Base-by-base conservation (phyloP, 1,284 basidiomycete genomes). In the Laetiporus sulphureus region DNA sequence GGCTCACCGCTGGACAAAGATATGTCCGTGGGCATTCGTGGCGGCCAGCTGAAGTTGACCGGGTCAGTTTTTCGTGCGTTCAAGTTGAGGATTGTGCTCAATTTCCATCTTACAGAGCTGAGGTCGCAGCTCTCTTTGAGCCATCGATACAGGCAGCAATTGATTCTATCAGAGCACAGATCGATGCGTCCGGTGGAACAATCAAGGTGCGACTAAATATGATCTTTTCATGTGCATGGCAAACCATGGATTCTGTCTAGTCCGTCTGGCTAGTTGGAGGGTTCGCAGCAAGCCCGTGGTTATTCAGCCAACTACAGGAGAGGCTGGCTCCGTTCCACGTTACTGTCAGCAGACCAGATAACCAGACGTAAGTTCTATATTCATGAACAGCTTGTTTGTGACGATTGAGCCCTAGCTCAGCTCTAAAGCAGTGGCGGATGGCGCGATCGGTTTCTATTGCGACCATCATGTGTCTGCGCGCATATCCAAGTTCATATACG, bases 1-100 rank as follows among this genome's bases (percentile, higher is more conserved):
- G 84, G 84, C n/a, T 82, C 80, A 1, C 83, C 83, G 0, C 66
- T 85, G 3, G 84, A 87, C 57, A 87, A 81, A 62, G 84, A 87
- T 55, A 29, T 61, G 5, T 49, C 61, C n/a, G 80, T 74, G 11
- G 84, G 83, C 4, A 84, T 88, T 49, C 71, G 83, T 23, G 69
- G 66, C 36, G 84, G 84, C 15, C 77, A 83, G 51, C 62, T 88
- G 47, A 85, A 80, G 56, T 63, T 88, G 37, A 75, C 73, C 11
- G 84, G 83, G 79, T 82, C 52, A 50, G 70, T 53, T 10, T n/a
- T n/a, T n/a, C n/a, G n/a, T n/a, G n/a, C 29, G 21, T 43, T 22
- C 16, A 37, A 5, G 36, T 30, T 45, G 15, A 25, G 10, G 12
- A 34, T 18, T 11, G 22, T 11, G 10, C 13, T 2, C 22, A 23